Percentiles rank a stretch among this genome's conserved stretches.
Conservation (phyloP, 768 basidiomycete genomes). For the Lentinula detonsa region DNA sequence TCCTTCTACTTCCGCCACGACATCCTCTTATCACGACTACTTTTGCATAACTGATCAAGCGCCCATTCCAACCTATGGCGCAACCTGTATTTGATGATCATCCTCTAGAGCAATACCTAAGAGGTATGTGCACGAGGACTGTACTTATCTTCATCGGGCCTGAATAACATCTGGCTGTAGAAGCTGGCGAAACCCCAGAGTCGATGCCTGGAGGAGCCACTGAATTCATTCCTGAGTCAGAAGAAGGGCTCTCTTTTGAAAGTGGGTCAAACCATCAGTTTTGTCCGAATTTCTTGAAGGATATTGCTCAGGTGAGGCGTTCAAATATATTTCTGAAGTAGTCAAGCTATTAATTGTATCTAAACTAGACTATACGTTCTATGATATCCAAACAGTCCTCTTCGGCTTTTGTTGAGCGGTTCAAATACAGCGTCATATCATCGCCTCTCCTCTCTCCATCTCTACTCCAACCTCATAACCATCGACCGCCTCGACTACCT, state of each 20-base stretch:
- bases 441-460: slow-evolving; percentile 66
- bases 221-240: slow-evolving; percentile 28
- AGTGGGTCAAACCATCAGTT: slow-evolving; percentile 21
- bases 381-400: slow-evolving; percentile 23
- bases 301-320: slow-evolving; percentile 33
- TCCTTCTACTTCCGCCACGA: neutral
- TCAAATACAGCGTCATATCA: slow-evolving; percentile 82
- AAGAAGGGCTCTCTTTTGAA: slow-evolving; percentile 27
- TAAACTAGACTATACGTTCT: slow-evolving; percentile 7
- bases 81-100: slow-evolving; percentile 75
- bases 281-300: slow-evolving; percentile 28
- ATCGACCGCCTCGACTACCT: slow-evolving; percentile 33
- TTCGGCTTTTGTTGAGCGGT: slow-evolving; percentile 63
- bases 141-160: neutral
- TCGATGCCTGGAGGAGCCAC: slow-evolving; percentile 50
- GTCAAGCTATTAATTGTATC: slow-evolving; percentile 1
- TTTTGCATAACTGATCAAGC: neutral
- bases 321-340: neutral
- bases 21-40: neutral
- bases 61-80: slow-evolving; percentile 44
- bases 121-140: slow-evolving; percentile 35
- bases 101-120: slow-evolving; percentile 67
- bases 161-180: slow-evolving; percentile 25
- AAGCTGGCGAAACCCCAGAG: slow-evolving; percentile 52
- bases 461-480: slow-evolving; percentile 33